Conservation (phyloP, 805 yeast species). For the Yarrowia phangngaensis region DNA sequence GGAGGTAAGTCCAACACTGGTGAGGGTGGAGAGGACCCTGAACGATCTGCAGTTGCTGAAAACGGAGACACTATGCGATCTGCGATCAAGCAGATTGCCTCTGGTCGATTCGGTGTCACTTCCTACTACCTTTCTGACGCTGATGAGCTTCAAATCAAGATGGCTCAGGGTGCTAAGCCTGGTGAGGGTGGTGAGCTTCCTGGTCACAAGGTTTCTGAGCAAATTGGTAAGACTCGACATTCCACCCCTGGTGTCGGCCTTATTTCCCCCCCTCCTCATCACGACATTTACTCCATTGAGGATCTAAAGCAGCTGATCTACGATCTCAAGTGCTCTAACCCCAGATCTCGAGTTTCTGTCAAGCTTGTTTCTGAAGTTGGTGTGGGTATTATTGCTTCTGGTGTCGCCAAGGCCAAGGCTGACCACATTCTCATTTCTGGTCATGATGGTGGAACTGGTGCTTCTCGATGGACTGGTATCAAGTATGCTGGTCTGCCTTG, state of each 20-base stretch:
- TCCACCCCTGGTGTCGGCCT: constrained; percentile 96
- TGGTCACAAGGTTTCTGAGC: constrained; percentile 82
- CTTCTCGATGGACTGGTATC: constrained; percentile 95
- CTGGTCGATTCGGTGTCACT: constrained; percentile 97
- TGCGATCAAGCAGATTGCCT: constrained; percentile 96
- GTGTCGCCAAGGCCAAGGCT: constrained; percentile 98
- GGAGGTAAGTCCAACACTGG: constrained; percentile 99
- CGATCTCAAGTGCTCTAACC: constrained; percentile 94
- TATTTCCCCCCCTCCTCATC: constrained; percentile 98
- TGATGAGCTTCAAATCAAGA: constrained; percentile 94
- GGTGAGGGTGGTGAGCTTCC: constrained; percentile 99
- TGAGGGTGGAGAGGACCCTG: constrained; percentile 99
- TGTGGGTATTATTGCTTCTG: constrained; percentile 98
- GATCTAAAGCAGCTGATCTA: constrained; percentile 94
- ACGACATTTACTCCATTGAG: constrained; percentile 96
- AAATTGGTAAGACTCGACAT: constrained; percentile 92
- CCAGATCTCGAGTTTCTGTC: constrained; percentile 94
- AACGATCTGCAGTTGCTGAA: constrained; percentile 70
- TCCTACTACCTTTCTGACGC: constrained; percentile 92
- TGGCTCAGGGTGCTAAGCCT: constrained; percentile 99
- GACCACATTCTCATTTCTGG: constrained; percentile 95
- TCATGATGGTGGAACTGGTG: constrained; percentile 99
- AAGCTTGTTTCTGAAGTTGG: constrained; percentile 97
- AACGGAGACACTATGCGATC: constrained; percentile 98
- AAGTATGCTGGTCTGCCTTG: constrained; percentile 97